Evolutionary conservation across 78 protist species (phyloP), one percentile per base, ranked within the genome.

Genomic region (Chrysochromulina parva): DNA sequence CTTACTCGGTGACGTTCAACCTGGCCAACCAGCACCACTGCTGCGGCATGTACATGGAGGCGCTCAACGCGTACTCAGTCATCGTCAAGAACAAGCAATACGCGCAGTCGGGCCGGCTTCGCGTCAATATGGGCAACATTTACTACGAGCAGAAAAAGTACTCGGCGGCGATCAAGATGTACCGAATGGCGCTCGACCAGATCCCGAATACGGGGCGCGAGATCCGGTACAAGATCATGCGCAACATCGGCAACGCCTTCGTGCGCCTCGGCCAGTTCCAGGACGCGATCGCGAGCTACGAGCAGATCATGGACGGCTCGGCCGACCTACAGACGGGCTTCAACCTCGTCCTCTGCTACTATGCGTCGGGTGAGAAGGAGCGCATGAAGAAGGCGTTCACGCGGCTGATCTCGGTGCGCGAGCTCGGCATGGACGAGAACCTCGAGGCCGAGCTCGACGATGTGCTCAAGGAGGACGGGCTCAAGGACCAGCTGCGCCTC

Each of bases 121-220:
- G 97, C 50, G 94, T 97, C 80, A 97, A 97, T 90, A 96, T 97
- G 91, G 98, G 97, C 52, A 96, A 96, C 96, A 94, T 97, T 55
- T 93, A 92, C 95, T 94, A 65, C 89, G 94, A 94, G 92, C 97
- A 90, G 53, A 57, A 89, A 78, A 91, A 94, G 58, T 95, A 89
- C 90, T 88, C 90, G n/a, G 24, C 57, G 3, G 97, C 98, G 24
- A 94, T 96, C 92, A 96, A 96, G 92, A 91, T 91, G 95, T 95
- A 92, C 93, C 69, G 94, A 22, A 96, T 96, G 96, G 96, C 97
- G 9, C 90, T 96, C 10, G 98, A 96, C 50, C 96, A 94, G 85
- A 88, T 97, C 60, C 93, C 96, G 17, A 2, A 5, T 14, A 88
- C 95, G 1, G 90, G 92, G 14, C 26, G 55, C 50, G 89, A 89